phyloP scores from a whole-genome alignment of 371 early-diverging fungal genomes.

The Rhizomucor pusillus region DNA sequence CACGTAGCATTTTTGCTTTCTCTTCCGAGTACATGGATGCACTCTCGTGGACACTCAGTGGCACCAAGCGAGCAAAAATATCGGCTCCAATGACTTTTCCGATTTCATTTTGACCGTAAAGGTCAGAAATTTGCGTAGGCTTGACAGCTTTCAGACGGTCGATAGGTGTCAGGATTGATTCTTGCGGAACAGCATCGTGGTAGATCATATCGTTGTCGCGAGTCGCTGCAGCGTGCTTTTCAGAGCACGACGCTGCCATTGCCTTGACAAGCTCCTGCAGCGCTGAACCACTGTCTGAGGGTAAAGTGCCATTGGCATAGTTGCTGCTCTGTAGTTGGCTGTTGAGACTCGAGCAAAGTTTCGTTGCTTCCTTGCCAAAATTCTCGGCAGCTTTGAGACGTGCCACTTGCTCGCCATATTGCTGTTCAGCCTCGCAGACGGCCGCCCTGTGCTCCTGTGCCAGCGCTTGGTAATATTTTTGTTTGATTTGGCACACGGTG shows the following conservation, averaged over 20 bases:
- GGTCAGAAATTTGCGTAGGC: slow-evolving; percentile 72
- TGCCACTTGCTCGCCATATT: slow-evolving; percentile 86
- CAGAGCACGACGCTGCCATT: slow-evolving; percentile 53
- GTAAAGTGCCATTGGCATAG: slow-evolving; percentile 29
- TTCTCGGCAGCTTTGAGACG: slow-evolving; percentile 77
- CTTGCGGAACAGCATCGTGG: slow-evolving; percentile 83
- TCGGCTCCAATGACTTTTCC: slow-evolving; percentile 79
- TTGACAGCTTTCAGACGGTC: slow-evolving; percentile 82
- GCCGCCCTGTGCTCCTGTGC: slow-evolving; percentile 82
- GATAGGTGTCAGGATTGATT: slow-evolving; percentile 73
- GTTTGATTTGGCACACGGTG: slow-evolving; percentile 74
- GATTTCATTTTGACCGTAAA: slow-evolving; percentile 65
- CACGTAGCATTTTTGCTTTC: slow-evolving; percentile 86
- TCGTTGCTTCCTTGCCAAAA: slow-evolving; percentile 81
- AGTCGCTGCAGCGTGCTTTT: slow-evolving; percentile 55
- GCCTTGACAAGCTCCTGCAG: slow-evolving; percentile 68
- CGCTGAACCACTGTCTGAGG: slow-evolving; percentile 56
- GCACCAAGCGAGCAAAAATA: slow-evolving; percentile 85
- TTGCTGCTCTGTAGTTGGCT: slow-evolving; percentile 45
- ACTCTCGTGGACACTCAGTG: slow-evolving; percentile 90
- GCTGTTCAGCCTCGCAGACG: slow-evolving; percentile 70
- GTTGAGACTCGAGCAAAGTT: slow-evolving; percentile 63
- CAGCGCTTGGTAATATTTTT: slow-evolving; percentile 80
- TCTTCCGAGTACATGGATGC: slow-evolving; percentile 93
- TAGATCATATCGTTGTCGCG: slow-evolving; percentile 97